A percentile compares a stretch with the other conserved stretches of the same genome.
Evolutionary conservation across 176 grass and related monocot genomes (phyloP).

Genomic region (Oryza glumipatula): DNA sequence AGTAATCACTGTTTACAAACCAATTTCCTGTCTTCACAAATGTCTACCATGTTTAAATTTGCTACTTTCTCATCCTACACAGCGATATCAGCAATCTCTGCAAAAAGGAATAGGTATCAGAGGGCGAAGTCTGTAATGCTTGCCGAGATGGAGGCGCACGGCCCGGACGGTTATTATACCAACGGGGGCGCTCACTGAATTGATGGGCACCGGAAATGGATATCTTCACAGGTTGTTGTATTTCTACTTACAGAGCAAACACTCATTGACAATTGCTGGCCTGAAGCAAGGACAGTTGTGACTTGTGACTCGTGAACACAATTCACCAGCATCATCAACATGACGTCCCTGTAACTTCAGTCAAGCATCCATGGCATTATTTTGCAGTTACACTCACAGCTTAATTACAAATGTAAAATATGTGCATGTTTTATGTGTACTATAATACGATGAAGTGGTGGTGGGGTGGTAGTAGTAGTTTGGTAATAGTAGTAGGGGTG

Average conservation of each 20-base stretch:
- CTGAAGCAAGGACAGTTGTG: slow-evolving; percentile 5
- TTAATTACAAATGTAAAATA: slow-evolving; percentile 32
- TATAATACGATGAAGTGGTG: neutral
- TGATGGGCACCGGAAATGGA: neutral
- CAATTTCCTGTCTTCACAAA: neutral
- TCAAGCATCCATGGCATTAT: neutral
- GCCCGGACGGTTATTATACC: slow-evolving; percentile 59
- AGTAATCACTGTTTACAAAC: neutral
- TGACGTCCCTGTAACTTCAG: neutral
- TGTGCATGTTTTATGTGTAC: slow-evolving; percentile 8
- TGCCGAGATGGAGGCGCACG: slow-evolving; percentile 85
- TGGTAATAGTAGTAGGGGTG: neutral
- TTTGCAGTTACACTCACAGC: slow-evolving; percentile 1
- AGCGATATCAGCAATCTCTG: slow-evolving; percentile 79
- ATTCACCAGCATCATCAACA: slow-evolving; percentile 20
- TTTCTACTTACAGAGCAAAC: slow-evolving; percentile 14
- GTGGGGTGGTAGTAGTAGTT: neutral
- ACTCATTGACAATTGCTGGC: slow-evolving; percentile 19
- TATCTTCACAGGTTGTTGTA: neutral
- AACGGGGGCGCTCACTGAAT: slow-evolving; percentile 57
- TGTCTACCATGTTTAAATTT: slow-evolving; percentile 16
- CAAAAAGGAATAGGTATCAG: slow-evolving; percentile 97
- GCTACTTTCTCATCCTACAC: neutral
- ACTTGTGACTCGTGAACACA: slow-evolving; percentile 10
- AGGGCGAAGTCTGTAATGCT: slow-evolving; percentile 94